Conservation (phyloP, 768 basidiomycete species). For the Boletus reticuloceps region DNA sequence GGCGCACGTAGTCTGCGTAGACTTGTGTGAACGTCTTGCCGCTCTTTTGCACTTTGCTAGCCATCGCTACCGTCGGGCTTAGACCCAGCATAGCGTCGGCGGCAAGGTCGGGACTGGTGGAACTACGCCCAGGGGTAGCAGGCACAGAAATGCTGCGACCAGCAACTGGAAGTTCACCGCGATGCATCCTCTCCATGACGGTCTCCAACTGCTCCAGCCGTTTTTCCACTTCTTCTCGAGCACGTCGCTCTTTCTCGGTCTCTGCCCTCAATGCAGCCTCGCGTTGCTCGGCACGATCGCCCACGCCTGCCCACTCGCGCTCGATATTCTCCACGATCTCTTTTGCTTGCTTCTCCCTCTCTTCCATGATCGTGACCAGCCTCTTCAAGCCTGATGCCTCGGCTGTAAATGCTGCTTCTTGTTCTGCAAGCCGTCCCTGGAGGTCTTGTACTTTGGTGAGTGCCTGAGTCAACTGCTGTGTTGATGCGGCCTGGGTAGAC, state of each 20-base stretch:
- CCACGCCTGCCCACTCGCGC: constrained; percentile 73
- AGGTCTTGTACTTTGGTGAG: constrained; percentile 73
- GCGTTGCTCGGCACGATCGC: constrained; percentile 63
- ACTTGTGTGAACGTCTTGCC: constrained; percentile 94
- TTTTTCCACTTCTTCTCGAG: constrained; percentile 70
- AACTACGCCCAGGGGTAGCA: constrained; percentile 42
- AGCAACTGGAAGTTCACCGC: constrained; percentile 67
- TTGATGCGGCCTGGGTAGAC: constrained; percentile 65
- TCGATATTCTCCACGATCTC: constrained; percentile 81
- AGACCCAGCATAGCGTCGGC: constrained; percentile 63
- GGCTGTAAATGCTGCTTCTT: constrained; percentile 76
- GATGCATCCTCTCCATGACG: constrained; percentile 67
- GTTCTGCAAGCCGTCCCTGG: constrained; percentile 75
- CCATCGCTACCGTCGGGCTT: constrained; percentile 88
- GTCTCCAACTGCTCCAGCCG: constrained; percentile 68
- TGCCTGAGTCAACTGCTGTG: constrained; percentile 74
- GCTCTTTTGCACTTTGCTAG: constrained; percentile 71
- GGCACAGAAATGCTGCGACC: constrained; percentile 38
- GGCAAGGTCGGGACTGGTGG: constrained; percentile 39
- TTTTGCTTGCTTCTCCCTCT: constrained; percentile 82
- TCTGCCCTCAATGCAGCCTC: constrained; percentile 69
- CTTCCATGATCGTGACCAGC: constrained; percentile 82
- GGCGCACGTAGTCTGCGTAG: constrained; percentile 83
- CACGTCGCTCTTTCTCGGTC: constrained; percentile 65
- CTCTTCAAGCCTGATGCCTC: constrained; percentile 75